A percentile compares a stretch with the other conserved stretches of the same genome.
phyloP scores from a whole-genome alignment of 1,284 basidiomycete species.

The Vanrija humicola region DNA sequence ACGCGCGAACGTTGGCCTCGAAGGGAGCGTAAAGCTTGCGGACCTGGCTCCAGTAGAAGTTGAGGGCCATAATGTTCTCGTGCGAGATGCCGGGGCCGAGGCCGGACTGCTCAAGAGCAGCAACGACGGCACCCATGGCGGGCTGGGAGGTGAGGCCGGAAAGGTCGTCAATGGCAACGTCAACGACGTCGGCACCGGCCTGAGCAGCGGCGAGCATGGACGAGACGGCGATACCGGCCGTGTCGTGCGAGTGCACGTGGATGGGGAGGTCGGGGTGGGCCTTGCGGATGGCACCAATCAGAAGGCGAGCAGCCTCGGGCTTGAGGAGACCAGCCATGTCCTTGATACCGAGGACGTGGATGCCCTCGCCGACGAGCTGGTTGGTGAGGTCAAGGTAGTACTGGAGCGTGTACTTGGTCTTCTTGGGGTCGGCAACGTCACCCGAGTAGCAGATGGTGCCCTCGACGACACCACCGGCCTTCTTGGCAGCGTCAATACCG shows the following conservation, averaged over 20 bases:
- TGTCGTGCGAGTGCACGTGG: slow-evolving; percentile 99
- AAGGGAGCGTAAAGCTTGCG: slow-evolving; percentile 94
- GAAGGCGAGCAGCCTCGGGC: slow-evolving; percentile 86
- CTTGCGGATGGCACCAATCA: slow-evolving; percentile 89
- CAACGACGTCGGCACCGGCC: slow-evolving; percentile 96
- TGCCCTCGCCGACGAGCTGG: slow-evolving; percentile 88
- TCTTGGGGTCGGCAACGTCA: slow-evolving; percentile 90
- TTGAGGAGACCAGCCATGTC: slow-evolving; percentile 99
- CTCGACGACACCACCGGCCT: slow-evolving; percentile 96
- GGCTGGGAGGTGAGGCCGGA: slow-evolving; percentile 98
- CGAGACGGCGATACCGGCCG: slow-evolving; percentile 94
- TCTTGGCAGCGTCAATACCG: slow-evolving; percentile 98
- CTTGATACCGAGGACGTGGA: slow-evolving; percentile 97
- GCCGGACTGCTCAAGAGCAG: slow-evolving; percentile 89
- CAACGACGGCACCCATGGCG: slow-evolving; percentile 93
- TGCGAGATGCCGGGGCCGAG: slow-evolving; percentile 96
- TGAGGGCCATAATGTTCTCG: slow-evolving; percentile 95
- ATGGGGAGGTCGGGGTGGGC: slow-evolving; percentile 97
- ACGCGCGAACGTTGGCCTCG: slow-evolving; percentile 96
- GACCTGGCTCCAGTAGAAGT: slow-evolving; percentile 98
- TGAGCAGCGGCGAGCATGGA: slow-evolving; percentile 94
- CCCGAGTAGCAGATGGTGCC: slow-evolving; percentile 99
- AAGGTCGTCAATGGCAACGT: slow-evolving; percentile 98
- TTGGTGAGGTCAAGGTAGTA: slow-evolving; percentile 98
- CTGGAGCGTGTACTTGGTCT: slow-evolving; percentile 95